Base-by-base conservation (phyloP, 495 filamentous ascomycete species). In the Penicillium riverlandense region DNA sequence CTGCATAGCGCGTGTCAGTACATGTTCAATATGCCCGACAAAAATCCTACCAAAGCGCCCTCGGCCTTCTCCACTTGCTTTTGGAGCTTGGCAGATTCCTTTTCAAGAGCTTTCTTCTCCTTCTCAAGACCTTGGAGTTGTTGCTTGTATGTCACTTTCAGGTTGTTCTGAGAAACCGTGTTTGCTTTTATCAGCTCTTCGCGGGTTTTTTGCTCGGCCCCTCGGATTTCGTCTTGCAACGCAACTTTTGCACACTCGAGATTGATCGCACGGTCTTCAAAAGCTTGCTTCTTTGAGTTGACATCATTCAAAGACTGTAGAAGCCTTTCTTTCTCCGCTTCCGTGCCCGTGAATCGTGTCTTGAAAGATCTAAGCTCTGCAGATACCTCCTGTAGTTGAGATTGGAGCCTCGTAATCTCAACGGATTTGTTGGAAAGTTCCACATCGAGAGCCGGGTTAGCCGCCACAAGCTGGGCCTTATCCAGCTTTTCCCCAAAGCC, bases 391-490 rank as follows among this genome's bases (percentile, higher is more conserved):
- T 69, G 49, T 15, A 65, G 36, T 27, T 42, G 49, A 27, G 49
- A 35, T 37, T 67, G 52, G 8, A 71, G 40, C 35, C 52, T 41
- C 2, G 55, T 28, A 16, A 60, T 62, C 37, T 66, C 57, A 1
- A 41, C 35, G 4, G 54, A 45, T 13, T 55, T 51, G 2, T 39
- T 39, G 11, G 44, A 41, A 8, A 52, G 1, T 37, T 55, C 50
- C 31, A 14, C 14, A 8, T 54, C 49, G 0, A 55, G 29, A 5
- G 35, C 29, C 2, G 46, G 45, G 11, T 55, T 48, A 3, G 41
- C 42, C 12, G 51, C 43, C 11, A 41, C 48, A 11, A 49, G 36
- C 35, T 55, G 54, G 11, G 47, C 45, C 12, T 65, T 58, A 4
- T 38, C 41, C 10, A 71, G 44, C 3, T 37, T 54, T 9, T 46